These are phyloP conservation scores for Solanum bulbocastanum DNA, from an alignment of 257 asterid species.

Conservation along the genomic window DNA sequence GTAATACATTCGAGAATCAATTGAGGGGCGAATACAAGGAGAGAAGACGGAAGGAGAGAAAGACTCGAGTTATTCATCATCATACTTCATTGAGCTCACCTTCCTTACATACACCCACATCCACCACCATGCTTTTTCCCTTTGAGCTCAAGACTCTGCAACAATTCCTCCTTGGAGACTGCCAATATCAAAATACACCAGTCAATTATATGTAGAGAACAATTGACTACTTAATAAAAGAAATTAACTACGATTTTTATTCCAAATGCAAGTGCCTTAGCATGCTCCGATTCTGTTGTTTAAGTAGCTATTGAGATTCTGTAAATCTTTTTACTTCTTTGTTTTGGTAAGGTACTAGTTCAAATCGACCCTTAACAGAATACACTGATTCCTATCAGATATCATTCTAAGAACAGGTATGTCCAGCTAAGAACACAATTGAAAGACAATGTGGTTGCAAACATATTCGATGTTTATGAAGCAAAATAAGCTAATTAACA, in stretches of 20 bases:
- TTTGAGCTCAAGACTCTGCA: slow-evolving; percentile 46
- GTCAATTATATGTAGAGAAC: neutral
- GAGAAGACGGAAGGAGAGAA: neutral
- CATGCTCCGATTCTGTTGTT: neutral
- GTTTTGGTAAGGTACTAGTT: neutral
- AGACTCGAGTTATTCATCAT: neutral
- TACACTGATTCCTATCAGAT: neutral
- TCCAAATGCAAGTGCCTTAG: neutral
- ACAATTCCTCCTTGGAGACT: slow-evolving; percentile 88
- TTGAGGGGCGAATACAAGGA: neutral
- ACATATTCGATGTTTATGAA: neutral
- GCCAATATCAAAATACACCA: slow-evolving; percentile 4
- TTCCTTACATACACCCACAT: slow-evolving; percentile 67
- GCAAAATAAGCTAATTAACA: neutral
- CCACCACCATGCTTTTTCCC: slow-evolving; percentile 34
- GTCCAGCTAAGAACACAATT: neutral
- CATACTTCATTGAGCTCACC: slow-evolving; percentile 49
- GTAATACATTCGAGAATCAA: slow-evolving; percentile 13
- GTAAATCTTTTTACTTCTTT: neutral
- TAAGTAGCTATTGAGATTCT: neutral
- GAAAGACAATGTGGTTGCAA: neutral
- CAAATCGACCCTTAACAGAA: neutral
- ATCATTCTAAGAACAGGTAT: neutral
- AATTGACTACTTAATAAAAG: neutral
- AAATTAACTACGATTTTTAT: neutral